Evolutionary conservation across 495 filamentous ascomycete genomes (phyloP).

Genomic region (Aspergillus sclerotioniger): DNA sequence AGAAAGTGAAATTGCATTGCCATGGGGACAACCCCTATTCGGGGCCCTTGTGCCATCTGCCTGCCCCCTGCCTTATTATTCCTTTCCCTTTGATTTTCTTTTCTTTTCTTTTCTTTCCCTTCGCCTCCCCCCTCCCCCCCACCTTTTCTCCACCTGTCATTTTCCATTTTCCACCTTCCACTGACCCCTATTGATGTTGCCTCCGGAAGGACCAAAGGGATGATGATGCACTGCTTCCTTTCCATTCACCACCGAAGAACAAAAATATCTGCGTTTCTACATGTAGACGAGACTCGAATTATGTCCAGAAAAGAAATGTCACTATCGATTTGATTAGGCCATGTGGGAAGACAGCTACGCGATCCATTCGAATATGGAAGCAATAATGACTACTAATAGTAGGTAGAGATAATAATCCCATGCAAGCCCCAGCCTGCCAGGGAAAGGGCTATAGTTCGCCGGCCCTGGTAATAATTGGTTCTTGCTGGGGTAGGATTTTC

Average conservation of each 20-base stretch:
- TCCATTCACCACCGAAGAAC: background rate
- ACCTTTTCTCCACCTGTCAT: constrained; percentile 4
- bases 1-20: background rate
- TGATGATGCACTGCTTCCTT: background rate
- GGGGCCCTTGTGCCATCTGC: background rate
- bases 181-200: background rate
- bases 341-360: background rate
- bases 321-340: background rate
- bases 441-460: background rate
- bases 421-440: background rate
- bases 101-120: constrained; percentile 3
- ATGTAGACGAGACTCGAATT: constrained; percentile 1
- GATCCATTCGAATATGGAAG: background rate
- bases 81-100: too few relatives aligned
- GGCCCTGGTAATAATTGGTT: constrained; percentile 5
- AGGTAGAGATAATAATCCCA: background rate
- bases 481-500: constrained; percentile 12
- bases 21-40: background rate
- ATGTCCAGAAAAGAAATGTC: background rate
- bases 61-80: background rate
- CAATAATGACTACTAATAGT: background rate
- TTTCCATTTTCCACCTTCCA: constrained; percentile 4
- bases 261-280: background rate
- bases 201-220: constrained; percentile 8
- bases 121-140: background rate